Percentiles rank a stretch among this genome's conserved stretches.
Evolutionary conservation across 108 stramenopile species (phyloP).

Genomic region (Skeletonema tropicum): DNA sequence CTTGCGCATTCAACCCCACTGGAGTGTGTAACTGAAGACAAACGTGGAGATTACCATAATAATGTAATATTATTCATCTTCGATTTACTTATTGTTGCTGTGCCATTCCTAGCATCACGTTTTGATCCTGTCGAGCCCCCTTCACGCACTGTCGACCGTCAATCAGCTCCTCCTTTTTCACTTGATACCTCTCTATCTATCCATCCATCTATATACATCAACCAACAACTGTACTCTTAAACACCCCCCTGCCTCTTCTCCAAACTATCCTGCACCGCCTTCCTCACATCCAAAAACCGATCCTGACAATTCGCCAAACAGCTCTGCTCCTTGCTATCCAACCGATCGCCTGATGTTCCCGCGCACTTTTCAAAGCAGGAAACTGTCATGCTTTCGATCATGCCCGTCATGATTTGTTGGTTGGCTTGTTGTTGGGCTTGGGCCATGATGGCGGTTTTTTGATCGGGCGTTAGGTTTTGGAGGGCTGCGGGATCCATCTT

Average conservation of each 20-base stretch:
- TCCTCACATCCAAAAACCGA: conserved; percentile 78
- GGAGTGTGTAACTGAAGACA: no score
- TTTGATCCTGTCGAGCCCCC: no score
- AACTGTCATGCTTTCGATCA: conserved; percentile 80
- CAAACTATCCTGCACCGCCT: conserved; percentile 78
- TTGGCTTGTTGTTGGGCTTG: conserved; percentile 86
- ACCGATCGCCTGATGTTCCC: conserved; percentile 80
- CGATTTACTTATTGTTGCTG: no score
- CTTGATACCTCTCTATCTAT: background rate
- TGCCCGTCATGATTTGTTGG: conserved; percentile 83
- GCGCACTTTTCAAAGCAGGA: conserved; percentile 83
- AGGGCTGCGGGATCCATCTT: conserved; percentile 45
- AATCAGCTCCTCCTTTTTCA: no score
- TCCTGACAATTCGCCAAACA: conserved; percentile 88
- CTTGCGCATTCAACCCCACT: no score
- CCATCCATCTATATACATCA: background rate
- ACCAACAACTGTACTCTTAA: no score
- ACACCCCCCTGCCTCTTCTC: conserved; percentile 62
- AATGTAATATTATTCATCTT: no score
- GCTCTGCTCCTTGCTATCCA: conserved; percentile 77
- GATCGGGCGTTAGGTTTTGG: conserved; percentile 67
- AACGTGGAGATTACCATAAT: no score
- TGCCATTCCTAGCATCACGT: no score
- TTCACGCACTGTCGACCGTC: no score
- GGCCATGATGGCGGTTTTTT: conserved; percentile 78